Evolutionary conservation across 106 monocot species (phyloP).

Genomic region (Allium cepa): DNA sequence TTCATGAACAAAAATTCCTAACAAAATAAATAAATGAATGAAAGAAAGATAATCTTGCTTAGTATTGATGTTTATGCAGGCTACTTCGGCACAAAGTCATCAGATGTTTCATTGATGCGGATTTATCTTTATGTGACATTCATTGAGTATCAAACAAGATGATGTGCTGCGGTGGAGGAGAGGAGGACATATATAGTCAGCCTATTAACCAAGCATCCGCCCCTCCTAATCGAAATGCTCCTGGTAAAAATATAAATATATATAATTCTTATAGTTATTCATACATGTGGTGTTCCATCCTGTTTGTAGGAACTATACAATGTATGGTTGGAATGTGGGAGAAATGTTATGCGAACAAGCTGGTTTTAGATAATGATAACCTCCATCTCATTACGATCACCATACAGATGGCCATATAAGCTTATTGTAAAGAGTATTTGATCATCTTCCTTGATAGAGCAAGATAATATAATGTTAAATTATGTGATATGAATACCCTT

Average conservation of each 20-base stretch:
- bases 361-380: background rate
- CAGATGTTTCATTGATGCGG: too few relatives aligned
- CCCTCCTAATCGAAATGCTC: slow-evolving; percentile 10
- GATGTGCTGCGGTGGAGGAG: slow-evolving; percentile 5
- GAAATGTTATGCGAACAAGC: background rate
- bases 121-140: background rate
- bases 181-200: slow-evolving; percentile 11
- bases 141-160: background rate
- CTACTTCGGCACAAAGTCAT: too few relatives aligned
- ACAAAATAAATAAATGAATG: too few relatives aligned
- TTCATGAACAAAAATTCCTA: too few relatives aligned
- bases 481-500: background rate
- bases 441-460: too few relatives aligned
- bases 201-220: slow-evolving; percentile 6
- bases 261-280: background rate
- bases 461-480: background rate
- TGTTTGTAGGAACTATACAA: background rate
- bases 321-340: background rate
- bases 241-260: slow-evolving; percentile 5
- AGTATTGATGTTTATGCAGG: too few relatives aligned
- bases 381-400: background rate
- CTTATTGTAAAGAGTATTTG: background rate
- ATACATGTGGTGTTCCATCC: background rate
- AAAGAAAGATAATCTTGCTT: too few relatives aligned
- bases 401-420: background rate